A percentile compares a stretch with the other conserved stretches of the same genome.
Evolutionary conservation across 2,329 filamentous ascomycete species (phyloP).

Genomic region (Ophiocordyceps unilateralis): DNA sequence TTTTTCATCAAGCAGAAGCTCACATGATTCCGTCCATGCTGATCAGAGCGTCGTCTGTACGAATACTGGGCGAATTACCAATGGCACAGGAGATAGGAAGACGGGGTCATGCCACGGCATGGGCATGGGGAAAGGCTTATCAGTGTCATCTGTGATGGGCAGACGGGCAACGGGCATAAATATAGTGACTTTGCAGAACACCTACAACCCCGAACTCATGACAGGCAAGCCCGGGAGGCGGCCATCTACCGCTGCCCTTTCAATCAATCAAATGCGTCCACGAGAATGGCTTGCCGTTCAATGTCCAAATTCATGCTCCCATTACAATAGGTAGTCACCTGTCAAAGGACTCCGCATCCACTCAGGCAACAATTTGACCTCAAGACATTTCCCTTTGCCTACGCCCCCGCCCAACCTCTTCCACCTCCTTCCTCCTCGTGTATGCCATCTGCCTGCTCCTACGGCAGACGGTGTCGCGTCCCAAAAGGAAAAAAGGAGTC

Average conservation of each 20-base stretch:
- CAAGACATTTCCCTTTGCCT: not conserved
- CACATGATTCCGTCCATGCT: constrained; percentile 36
- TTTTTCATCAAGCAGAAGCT: constrained; percentile 99
- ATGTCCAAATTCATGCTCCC: constrained; percentile 12
- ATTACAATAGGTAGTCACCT: constrained; percentile 14
- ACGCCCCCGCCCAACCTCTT: not conserved
- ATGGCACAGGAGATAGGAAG: too few relatives aligned
- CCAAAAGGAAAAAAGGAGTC: not conserved
- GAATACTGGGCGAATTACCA: not conserved
- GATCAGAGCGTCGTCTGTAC: not conserved
- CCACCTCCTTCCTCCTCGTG: not conserved
- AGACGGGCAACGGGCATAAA: not conserved
- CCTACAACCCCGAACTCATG: not conserved
- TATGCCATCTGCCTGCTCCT: not conserved
- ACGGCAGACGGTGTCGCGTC: not conserved
- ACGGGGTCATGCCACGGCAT: too few relatives aligned
- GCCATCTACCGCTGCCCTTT: not conserved
- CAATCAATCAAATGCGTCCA: not conserved
- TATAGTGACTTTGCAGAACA: not conserved
- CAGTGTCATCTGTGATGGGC: too few relatives aligned
- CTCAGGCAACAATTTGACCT: not conserved
- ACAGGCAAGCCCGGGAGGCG: too few relatives aligned
- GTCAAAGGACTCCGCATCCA: not conserved
- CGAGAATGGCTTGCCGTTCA: not conserved
- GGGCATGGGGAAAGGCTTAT: too few relatives aligned